Evolutionary conservation across 495 filamentous ascomycete genomes (phyloP).

Genomic region (Daldinia decipiens): DNA sequence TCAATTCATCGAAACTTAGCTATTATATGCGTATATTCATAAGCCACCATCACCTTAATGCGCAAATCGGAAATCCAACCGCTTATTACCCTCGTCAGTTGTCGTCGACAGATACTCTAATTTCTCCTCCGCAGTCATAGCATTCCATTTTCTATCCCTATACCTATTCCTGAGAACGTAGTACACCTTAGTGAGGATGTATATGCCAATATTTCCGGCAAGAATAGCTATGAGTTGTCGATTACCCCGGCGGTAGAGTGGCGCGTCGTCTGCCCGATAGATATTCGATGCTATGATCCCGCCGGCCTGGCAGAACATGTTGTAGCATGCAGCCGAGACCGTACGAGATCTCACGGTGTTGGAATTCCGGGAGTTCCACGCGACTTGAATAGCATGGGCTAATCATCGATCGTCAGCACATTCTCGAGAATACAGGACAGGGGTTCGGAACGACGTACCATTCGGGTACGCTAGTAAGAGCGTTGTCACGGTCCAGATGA

Average conservation of each 20-base stretch:
- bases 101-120: slow-evolving; percentile 73
- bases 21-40: no score
- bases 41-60: slow-evolving; percentile 37
- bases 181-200: slow-evolving; percentile 67
- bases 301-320: slow-evolving; percentile 74
- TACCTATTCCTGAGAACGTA: slow-evolving; percentile 68
- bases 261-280: slow-evolving; percentile 70
- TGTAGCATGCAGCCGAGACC: slow-evolving; percentile 67
- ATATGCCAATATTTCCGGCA: slow-evolving; percentile 65
- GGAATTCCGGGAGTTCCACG: slow-evolving; percentile 60
- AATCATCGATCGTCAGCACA: neutral
- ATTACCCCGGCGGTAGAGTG: slow-evolving; percentile 71
- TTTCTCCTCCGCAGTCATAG: slow-evolving; percentile 72
- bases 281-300: slow-evolving; percentile 73
- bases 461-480: slow-evolving; percentile 67
- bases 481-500: slow-evolving; percentile 64
- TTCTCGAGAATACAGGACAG: neutral
- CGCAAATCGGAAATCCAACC: slow-evolving; percentile 67
- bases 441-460: slow-evolving; percentile 52
- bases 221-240: slow-evolving; percentile 67
- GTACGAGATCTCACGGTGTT: slow-evolving; percentile 67
- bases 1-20: no score
- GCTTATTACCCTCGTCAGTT: slow-evolving; percentile 77
- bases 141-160: slow-evolving; percentile 60
- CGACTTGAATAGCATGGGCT: slow-evolving; percentile 57